These are phyloP conservation scores for Rhodosporidiobolus sp. DNA, from an alignment of 768 basidiomycete genomes.

Conservation along the genomic window DNA sequence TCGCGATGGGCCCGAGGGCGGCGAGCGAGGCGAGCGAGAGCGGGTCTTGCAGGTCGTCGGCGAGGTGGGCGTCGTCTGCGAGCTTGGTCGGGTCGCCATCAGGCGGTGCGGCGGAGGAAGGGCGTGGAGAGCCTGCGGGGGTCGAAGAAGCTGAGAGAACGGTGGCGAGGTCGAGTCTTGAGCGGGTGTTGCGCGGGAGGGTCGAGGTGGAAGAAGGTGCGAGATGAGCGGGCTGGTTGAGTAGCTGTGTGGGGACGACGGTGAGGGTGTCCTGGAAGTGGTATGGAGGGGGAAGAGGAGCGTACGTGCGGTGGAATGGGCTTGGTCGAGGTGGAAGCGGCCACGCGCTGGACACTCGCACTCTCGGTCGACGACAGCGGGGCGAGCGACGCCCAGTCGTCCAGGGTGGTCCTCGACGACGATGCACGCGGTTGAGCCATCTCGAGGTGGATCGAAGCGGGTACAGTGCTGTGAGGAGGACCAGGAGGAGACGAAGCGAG, in stretches of 20 bases:
- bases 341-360: conserved; percentile 63
- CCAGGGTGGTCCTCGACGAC: conserved; percentile 52
- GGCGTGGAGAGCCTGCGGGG: neutral
- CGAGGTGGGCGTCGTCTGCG: neutral
- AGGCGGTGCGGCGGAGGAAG: neutral
- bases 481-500: neutral
- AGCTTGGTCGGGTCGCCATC: neutral
- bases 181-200: neutral
- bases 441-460: too few species aligned
- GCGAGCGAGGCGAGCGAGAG: neutral
- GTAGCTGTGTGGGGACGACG: neutral
- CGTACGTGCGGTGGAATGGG: conserved; percentile 73
- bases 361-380: conserved; percentile 69
- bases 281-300: neutral
- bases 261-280: too few species aligned
- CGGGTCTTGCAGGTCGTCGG: neutral
- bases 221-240: neutral
- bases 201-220: neutral
- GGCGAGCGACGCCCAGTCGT: conserved; percentile 87
- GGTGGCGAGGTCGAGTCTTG: neutral
- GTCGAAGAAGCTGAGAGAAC: neutral
- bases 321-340: conserved; percentile 60
- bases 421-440: conserved; percentile 17
- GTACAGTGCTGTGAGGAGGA: too few species aligned
- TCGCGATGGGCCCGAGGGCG: conserved; percentile 61